A percentile compares a stretch with the other conserved stretches of the same genome.
These are phyloP conservation scores for Tolypocladium endophyticum DNA, from an alignment of 2,329 filamentous ascomycete genomes.

Conservation along the genomic window DNA sequence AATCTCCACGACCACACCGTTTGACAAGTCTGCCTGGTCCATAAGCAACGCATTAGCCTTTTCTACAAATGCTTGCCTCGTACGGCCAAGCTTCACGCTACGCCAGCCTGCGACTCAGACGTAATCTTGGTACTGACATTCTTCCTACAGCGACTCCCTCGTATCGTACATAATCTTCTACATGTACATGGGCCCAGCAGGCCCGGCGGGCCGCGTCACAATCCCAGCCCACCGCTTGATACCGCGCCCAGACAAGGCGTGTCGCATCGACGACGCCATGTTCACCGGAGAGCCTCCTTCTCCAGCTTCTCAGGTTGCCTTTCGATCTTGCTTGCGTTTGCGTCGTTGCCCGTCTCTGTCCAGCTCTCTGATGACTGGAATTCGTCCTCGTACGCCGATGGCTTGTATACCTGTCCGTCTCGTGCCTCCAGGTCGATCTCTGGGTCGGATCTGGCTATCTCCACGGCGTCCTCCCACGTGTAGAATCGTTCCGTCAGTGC, in stretches of 20 bases:
- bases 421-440: slow-evolving; percentile 50
- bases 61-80: too few relatives aligned
- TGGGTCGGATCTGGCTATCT: slow-evolving; percentile 53
- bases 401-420: slow-evolving; percentile 38
- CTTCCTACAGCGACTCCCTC: background rate
- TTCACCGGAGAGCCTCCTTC: slow-evolving; percentile 1
- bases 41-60: too few relatives aligned
- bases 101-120: background rate
- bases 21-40: background rate
- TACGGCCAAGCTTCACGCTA: background rate
- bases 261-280: background rate
- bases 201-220: background rate
- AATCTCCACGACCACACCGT: background rate
- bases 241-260: background rate
- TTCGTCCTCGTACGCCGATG: slow-evolving; percentile 26
- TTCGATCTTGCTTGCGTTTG: slow-evolving; percentile 2
- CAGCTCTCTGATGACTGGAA: slow-evolving; percentile 12
- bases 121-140: background rate
- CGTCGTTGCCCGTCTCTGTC: slow-evolving; percentile 9
- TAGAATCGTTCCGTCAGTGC: slow-evolving; percentile 81
- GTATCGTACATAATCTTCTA: background rate
- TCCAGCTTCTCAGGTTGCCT: slow-evolving; percentile 6
- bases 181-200: background rate
- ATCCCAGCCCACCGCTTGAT: background rate
- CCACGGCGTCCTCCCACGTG: slow-evolving; percentile 68